Conservation (phyloP, 2,329 filamentous ascomycete species). For the Fusarium buharicum region DNA sequence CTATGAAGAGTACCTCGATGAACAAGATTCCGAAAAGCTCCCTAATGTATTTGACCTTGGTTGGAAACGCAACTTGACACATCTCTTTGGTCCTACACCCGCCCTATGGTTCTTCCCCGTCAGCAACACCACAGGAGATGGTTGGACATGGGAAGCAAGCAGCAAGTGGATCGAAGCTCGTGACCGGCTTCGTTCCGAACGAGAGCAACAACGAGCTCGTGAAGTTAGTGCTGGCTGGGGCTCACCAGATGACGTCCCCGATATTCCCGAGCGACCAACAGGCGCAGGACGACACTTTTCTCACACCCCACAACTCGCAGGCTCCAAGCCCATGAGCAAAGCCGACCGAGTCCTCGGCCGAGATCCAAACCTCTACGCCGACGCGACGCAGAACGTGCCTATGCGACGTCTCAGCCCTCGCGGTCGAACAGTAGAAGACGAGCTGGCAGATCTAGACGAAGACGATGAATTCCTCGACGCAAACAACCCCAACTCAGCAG, state of each 20-base stretch:
- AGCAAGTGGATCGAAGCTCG: conserved; percentile 79
- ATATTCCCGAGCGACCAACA: conserved; percentile 39
- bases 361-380: conserved; percentile 65
- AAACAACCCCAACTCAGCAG: conserved; percentile 47
- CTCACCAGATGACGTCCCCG: conserved; percentile 43
- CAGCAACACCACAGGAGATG: conserved; percentile 87
- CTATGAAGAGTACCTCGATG: conserved; percentile 82
- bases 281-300: conserved; percentile 51
- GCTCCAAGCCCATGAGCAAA: conserved; percentile 60
- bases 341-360: conserved; percentile 68
- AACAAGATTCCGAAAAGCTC: conserved; percentile 86
- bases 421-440: conserved; percentile 58
- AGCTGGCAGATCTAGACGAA: conserved; percentile 55
- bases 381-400: conserved; percentile 57
- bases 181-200: conserved; percentile 68
- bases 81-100: conserved; percentile 81
- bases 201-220: conserved; percentile 68
- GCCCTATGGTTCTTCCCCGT: conserved; percentile 83
- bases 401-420: conserved; percentile 60
- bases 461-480: conserved; percentile 47
- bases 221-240: conserved; percentile 78
- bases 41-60: conserved; percentile 96
- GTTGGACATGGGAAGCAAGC: conserved; percentile 93
- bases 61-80: conserved; percentile 78
- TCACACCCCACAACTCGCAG: conserved; percentile 33